phyloP scores from a whole-genome alignment of 805 yeast species.

The Wilhelminamyces savonicus region DNA sequence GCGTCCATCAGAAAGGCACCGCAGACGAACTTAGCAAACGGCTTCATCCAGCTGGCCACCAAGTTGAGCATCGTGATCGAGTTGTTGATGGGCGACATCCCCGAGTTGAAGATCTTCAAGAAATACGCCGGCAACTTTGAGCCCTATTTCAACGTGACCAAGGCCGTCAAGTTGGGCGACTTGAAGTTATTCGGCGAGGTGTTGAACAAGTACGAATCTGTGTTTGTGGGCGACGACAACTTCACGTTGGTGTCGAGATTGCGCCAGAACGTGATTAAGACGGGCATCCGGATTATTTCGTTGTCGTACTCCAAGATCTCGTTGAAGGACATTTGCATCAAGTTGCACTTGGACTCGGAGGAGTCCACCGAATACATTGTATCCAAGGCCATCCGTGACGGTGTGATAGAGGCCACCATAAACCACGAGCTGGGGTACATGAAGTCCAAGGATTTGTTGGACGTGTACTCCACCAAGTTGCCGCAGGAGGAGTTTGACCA shows the following conservation, averaged over 20 bases:
- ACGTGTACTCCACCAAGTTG: slow-evolving; percentile 77
- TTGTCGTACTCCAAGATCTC: slow-evolving; percentile 87
- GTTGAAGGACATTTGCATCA: slow-evolving; percentile 87
- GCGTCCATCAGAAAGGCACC: slow-evolving; percentile 98
- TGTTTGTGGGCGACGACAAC: slow-evolving; percentile 69
- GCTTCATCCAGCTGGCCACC: slow-evolving; percentile 85
- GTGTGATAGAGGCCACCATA: slow-evolving; percentile 91
- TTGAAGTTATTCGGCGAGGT: slow-evolving; percentile 72
- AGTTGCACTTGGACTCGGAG: slow-evolving; percentile 87
- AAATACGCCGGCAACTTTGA: slow-evolving; percentile 45
- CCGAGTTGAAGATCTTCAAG: slow-evolving; percentile 77
- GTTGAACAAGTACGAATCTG: slow-evolving; percentile 53
- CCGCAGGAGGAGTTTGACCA: slow-evolving; percentile 89
- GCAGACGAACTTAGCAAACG: slow-evolving; percentile 75
- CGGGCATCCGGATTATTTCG: slow-evolving; percentile 92
- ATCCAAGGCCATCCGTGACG: slow-evolving; percentile 94
- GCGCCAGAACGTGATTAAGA: slow-evolving; percentile 95
- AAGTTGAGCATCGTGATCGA: slow-evolving; percentile 86
- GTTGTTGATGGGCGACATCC: slow-evolving; percentile 93
- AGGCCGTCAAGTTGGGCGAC: slow-evolving; percentile 91
- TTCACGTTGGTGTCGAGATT: slow-evolving; percentile 80
- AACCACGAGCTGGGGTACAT: slow-evolving; percentile 88
- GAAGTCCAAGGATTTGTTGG: slow-evolving; percentile 82
- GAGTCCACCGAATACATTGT: slow-evolving; percentile 96
- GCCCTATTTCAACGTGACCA: slow-evolving; percentile 83